Evolutionary conservation across 164 flowering plant genomes (phyloP), one percentile per base, ranked within the genome.

Genomic region (Chimonanthus praecox): DNA sequence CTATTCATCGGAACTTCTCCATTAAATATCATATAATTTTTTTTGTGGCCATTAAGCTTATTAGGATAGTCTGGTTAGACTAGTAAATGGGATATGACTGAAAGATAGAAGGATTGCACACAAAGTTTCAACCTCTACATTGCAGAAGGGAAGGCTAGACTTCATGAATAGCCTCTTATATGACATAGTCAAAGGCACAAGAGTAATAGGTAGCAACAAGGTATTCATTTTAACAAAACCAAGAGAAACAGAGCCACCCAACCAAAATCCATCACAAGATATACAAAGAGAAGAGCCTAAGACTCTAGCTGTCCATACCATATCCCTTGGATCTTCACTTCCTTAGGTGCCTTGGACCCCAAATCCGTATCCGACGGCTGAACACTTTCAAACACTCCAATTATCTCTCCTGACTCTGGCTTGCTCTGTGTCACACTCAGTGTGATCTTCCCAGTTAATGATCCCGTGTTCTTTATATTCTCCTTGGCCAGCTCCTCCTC

Each of bases 341-440:
- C 98, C 82, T 94, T 94, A 1, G 98, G 95, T 44, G 78, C 78
- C 82, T 94, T 94, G 0, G 98, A 89, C 0, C 98, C 98, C 90
- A 94, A 87, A 78, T 94, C 97, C 54, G 99, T 94, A 69, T 94
- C 99, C 6, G 97, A 92, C 0, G 97, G 97, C 89, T 94, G 99
- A 63, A 90, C 2, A 74, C 97, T 94, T 85, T 94, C 94, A 70
- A 94, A 94, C 65, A 91, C 94, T 21, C 97, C 97, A 64, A 94
- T 94, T 75, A 92, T 80, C 82, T 94, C 97, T 0, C 99, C 97
- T 5, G 85, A 88, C 68, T 89, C 97, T 3, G 99, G 99, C 85
- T 90, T 94, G 80, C 84, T 94, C 77, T 81, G 73, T 5, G 91
- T 88, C 3, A 92, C 94, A 70, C 94, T 90, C 67, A 94, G 70